Conservation (phyloP, 1,284 basidiomycete species). For the Apiotrichum mycotoxinovorans region DNA sequence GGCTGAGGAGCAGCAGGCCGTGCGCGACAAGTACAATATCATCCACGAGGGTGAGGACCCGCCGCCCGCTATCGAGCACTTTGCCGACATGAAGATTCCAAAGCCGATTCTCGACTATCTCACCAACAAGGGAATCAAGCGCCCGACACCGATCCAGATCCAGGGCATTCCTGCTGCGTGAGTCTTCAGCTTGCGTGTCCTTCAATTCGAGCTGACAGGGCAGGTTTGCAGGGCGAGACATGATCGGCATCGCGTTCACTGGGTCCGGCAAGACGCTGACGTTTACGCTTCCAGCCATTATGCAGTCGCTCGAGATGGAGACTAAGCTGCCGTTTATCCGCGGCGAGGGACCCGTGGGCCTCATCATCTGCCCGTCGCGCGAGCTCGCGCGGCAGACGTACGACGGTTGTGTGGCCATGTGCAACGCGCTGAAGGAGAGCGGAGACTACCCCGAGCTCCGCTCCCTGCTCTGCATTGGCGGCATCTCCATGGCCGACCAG, state of each 20-base stretch:
- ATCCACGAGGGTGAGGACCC: slow-evolving; percentile 84
- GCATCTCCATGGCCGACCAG: slow-evolving; percentile 97
- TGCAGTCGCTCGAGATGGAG: slow-evolving; percentile 93
- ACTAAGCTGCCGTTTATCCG: slow-evolving; percentile 79
- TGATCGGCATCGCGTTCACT: slow-evolving; percentile 94
- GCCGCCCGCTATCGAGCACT: slow-evolving; percentile 87
- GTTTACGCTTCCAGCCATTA: slow-evolving; percentile 89
- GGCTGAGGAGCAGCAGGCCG: slow-evolving; percentile 64
- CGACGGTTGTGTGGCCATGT: slow-evolving; percentile 87
- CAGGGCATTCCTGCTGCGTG: slow-evolving; percentile 95
- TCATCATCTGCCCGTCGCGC: slow-evolving; percentile 91
- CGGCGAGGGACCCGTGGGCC: slow-evolving; percentile 92
- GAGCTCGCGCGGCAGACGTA: slow-evolving; percentile 94
- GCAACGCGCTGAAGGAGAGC: slow-evolving; percentile 70
- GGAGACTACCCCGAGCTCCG: slow-evolving; percentile 78
- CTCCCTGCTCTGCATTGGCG: slow-evolving; percentile 89
- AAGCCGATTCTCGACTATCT: slow-evolving; percentile 75
- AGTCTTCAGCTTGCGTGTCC: slow-evolving; percentile 47
- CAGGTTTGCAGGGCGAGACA: slow-evolving; percentile 83
- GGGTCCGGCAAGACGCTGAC: slow-evolving; percentile 88
- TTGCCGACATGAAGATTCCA: slow-evolving; percentile 97
- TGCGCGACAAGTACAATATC: slow-evolving; percentile 89
- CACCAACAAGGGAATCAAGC: slow-evolving; percentile 75
- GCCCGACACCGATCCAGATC: slow-evolving; percentile 92
- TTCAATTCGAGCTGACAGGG: background rate